phyloP scores from a whole-genome alignment of 169 alveolate genomes.

The Cryptosporidium xiaoi region DNA sequence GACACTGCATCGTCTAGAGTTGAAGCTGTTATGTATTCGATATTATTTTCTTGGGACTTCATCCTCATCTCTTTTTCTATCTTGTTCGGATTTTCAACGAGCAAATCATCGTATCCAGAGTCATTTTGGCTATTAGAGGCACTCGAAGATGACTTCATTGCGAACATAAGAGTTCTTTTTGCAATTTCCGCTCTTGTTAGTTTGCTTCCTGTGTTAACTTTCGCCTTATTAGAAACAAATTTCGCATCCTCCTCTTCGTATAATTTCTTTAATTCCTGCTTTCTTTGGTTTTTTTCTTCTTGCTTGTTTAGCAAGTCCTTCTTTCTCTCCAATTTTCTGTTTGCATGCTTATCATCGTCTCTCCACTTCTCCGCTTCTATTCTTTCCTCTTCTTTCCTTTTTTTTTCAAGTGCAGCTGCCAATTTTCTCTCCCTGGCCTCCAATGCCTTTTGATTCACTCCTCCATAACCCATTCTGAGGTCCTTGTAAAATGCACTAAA shows the following conservation, averaged over 20 bases:
- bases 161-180: constrained; percentile 61
- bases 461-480: constrained; percentile 63
- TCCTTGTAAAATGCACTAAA: too few species aligned
- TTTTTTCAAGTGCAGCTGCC: constrained; percentile 72
- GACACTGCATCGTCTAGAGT: constrained; percentile 60
- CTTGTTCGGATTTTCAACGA: constrained; percentile 54
- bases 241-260: constrained; percentile 71
- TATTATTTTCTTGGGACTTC: constrained; percentile 21
- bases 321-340: constrained; percentile 50
- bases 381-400: constrained; percentile 45
- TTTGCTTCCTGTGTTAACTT: constrained; percentile 8
- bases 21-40: constrained; percentile 63
- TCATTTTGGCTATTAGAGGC: constrained; percentile 12
- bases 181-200: constrained; percentile 70
- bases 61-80: constrained; percentile 17
- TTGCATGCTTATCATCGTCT: constrained; percentile 63
- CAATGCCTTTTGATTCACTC: constrained; percentile 64
- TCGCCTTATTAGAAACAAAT: constrained; percentile 37
- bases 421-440: constrained; percentile 72
- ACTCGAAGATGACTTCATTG: constrained; percentile 39
- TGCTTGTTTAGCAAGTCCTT: constrained; percentile 43
- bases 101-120: constrained; percentile 17
- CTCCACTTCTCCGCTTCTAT: constrained; percentile 62
- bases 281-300: constrained; percentile 53
- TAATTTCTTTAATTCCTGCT: constrained; percentile 29